These are phyloP conservation scores for Kluyveromyces wickerhamii DNA, from an alignment of 805 yeast genomes.

Conservation along the genomic window DNA sequence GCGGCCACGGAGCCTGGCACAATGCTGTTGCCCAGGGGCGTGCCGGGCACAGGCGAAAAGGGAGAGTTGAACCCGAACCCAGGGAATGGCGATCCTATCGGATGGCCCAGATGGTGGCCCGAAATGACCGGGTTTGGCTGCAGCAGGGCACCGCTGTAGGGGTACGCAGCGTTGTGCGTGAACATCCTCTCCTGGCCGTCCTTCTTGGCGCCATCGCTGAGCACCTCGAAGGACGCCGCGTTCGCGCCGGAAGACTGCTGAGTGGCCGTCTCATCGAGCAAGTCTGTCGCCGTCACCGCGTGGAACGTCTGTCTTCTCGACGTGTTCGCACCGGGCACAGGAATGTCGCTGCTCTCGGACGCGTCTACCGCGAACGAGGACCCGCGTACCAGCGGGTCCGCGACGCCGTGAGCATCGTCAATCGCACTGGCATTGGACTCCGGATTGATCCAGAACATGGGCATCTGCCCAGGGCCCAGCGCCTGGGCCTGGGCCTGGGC, in stretches of 20 bases:
- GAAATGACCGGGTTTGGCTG: conserved; percentile 25
- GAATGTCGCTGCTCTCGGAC: neutral
- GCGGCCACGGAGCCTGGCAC: neutral
- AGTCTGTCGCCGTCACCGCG: conserved; percentile 21
- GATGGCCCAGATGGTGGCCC: conserved; percentile 21
- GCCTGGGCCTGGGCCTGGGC: neutral
- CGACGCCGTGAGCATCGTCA: neutral
- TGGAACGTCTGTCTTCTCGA: conserved; percentile 31
- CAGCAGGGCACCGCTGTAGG: conserved; percentile 27
- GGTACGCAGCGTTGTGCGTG: conserved; percentile 22
- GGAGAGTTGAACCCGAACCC: conserved; percentile 29
- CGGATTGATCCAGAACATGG: conserved; percentile 4
- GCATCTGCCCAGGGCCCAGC: neutral
- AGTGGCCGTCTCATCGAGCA: conserved; percentile 6
- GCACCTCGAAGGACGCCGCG: conserved; percentile 5
- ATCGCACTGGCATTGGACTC: conserved; percentile 1
- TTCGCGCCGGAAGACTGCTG: conserved; percentile 2
- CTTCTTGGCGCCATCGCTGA: conserved; percentile 6
- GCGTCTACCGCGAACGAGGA: conserved; percentile 3
- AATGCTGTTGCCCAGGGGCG: no score
- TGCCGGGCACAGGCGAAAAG: conserved; percentile 26
- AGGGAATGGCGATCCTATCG: conserved; percentile 27
- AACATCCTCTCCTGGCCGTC: neutral
- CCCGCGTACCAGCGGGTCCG: conserved; percentile 6
- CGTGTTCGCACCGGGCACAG: conserved; percentile 6